Conservation (phyloP, 305 asterid species). For the Rubia tinctorum region DNA sequence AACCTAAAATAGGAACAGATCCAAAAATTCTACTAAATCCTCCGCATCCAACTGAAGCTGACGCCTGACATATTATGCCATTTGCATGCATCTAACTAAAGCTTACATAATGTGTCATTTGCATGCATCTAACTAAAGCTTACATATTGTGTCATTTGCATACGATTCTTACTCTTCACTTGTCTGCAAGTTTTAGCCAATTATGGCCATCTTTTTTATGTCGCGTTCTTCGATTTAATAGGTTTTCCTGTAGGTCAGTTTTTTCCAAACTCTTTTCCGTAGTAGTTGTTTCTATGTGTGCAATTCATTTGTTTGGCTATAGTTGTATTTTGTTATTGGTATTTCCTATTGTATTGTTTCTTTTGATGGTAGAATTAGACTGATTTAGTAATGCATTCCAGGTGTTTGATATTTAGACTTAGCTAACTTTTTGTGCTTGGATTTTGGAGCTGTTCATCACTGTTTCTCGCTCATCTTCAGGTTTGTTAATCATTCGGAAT, state of each 20-base stretch:
- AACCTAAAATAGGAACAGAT: background rate
- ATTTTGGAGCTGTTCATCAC: background rate
- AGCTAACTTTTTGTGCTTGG: background rate
- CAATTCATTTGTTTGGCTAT: background rate
- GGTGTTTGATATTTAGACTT: background rate
- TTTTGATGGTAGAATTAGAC: background rate
- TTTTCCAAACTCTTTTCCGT: too few relatives aligned
- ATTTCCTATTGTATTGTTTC: background rate
- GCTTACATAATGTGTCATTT: background rate
- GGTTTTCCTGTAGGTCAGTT: background rate
- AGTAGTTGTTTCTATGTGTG: background rate
- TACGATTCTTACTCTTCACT: background rate
- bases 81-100: background rate
- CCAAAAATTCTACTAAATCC: background rate
- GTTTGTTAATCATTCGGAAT: background rate
- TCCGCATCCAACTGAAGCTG: background rate
- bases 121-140: background rate
- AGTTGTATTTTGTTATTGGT: background rate
- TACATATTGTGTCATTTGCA: background rate
- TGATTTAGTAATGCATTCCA: background rate
- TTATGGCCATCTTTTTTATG: background rate
- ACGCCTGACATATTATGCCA: background rate
- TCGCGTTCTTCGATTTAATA: background rate
- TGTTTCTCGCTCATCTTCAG: background rate
- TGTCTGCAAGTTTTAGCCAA: background rate